A percentile compares a stretch with the other conserved stretches of the same genome.
Conservation (phyloP, 2,329 filamentous ascomycete species). For the Apiospora arundinis region DNA sequence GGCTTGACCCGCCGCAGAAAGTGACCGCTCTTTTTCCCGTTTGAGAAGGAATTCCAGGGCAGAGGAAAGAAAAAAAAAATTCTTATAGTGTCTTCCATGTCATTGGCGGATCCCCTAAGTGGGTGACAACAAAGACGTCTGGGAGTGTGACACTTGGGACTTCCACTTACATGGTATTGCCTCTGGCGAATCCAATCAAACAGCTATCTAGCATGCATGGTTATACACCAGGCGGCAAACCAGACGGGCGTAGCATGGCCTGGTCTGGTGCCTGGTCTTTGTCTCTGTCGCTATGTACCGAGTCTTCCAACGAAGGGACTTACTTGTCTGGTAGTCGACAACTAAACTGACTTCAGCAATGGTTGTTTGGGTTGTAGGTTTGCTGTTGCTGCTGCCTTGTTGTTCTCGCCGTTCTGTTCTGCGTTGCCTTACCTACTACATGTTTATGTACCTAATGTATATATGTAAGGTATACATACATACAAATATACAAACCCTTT, state of each 20-base stretch:
- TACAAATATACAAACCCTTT: no score
- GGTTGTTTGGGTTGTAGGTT: no score
- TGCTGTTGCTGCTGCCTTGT: no score
- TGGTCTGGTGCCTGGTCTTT: no score
- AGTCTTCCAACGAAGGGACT: no score
- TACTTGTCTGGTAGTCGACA: no score
- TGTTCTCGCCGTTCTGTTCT: no score
- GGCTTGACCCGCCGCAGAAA: slow-evolving; percentile 2
- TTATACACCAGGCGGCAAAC: not conserved
- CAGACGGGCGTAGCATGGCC: not conserved
- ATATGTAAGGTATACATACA: no score
- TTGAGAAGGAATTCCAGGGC: slow-evolving; percentile 7
- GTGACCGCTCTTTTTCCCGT: slow-evolving; percentile 12
- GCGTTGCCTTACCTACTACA: no score
- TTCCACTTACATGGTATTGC: slow-evolving; percentile 15
- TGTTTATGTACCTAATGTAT: no score
- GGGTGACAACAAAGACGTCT: slow-evolving; percentile 15
- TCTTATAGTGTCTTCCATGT: slow-evolving; percentile 18
- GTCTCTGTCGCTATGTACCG: no score
- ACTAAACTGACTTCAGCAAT: no score
- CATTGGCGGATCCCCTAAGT: slow-evolving; percentile 18
- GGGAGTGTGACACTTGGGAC: slow-evolving; percentile 8
- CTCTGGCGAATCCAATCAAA: slow-evolving; percentile 13
- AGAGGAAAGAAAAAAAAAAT: slow-evolving; percentile 5
- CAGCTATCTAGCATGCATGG: slow-evolving; percentile 3